Evolutionary conservation across 768 basidiomycete species (phyloP).

Genomic region (Boletellus sp.): DNA sequence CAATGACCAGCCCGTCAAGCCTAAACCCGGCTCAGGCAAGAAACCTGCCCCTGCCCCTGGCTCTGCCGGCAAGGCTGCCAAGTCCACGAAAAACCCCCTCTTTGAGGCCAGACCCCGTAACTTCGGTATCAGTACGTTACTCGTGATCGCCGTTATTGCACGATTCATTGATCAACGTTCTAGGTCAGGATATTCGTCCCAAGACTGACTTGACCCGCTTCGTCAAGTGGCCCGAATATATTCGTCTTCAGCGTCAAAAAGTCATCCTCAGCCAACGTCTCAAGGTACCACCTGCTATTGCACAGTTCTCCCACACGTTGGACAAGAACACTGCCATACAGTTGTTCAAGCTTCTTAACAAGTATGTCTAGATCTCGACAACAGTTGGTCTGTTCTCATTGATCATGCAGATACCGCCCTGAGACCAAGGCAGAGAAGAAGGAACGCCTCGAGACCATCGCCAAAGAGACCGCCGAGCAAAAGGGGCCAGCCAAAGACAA

Average conservation of each 20-base stretch:
- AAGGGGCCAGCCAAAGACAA: slow-evolving; percentile 78
- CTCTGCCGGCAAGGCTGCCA: slow-evolving; percentile 70
- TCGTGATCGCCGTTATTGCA: not conserved
- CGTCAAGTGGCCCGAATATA: slow-evolving; percentile 99
- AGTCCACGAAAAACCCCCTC: slow-evolving; percentile 90
- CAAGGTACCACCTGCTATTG: slow-evolving; percentile 97
- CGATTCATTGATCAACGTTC: not conserved
- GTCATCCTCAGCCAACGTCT: slow-evolving; percentile 96
- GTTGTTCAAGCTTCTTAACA: slow-evolving; percentile 97
- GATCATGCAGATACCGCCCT: slow-evolving; percentile 57
- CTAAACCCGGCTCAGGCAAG: slow-evolving; percentile 68
- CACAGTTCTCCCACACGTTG: slow-evolving; percentile 95
- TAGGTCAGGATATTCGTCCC: slow-evolving; percentile 93
- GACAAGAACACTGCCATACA: slow-evolving; percentile 99
- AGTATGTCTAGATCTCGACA: slow-evolving; percentile 38
- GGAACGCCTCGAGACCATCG: slow-evolving; percentile 76
- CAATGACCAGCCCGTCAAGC: slow-evolving; percentile 84
- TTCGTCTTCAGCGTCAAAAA: slow-evolving; percentile 97
- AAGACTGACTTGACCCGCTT: slow-evolving; percentile 91
- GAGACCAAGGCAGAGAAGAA: slow-evolving; percentile 98
- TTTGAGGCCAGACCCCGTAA: slow-evolving; percentile 89
- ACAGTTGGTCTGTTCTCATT: not conserved
- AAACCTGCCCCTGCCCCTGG: slow-evolving; percentile 84
- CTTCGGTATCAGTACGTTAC: slow-evolving; percentile 88
- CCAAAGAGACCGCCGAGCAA: slow-evolving; percentile 74